Base-by-base conservation (phyloP, 352 stramenopile species). In the Vaucheria bursata region DNA sequence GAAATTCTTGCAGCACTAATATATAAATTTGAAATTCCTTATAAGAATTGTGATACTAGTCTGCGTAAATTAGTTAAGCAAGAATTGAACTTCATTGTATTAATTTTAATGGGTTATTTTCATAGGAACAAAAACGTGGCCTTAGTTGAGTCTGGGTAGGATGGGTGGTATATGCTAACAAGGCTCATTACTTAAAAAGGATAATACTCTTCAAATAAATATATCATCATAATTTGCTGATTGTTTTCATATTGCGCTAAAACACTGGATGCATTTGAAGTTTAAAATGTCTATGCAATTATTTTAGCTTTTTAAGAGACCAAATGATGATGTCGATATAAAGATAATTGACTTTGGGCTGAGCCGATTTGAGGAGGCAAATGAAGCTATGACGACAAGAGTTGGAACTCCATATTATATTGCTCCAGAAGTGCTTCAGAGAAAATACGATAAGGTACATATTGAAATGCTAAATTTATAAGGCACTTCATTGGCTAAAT, bases 321-420 rank as follows among this genome's bases (percentile, higher is more conserved):
- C 89, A 34, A 90, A 90, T 8, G 91, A 95, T 66, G 88, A 96
- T 73, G 87, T 90, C 0, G 88, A 94, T 81, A 87, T 99, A 39
- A 99, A 99, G 86, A 94, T 99, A 82, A 98, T 99, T 83, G 95
- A 98, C 87, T 99, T 98, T 87, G 94, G 95, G 7, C 88, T 99
- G 12, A 94, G 90, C 35, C 89, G 90, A 5, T 85, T 95, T 86
- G 89, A 96, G 76, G 90, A 95, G 33, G 89, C 35, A 5, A 71
- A 87, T 25, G 7, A 72, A 32, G 88, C 91, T 73, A 96, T 97
- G 87, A 95, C 95, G 38, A 98, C 97, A 65, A 92, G 93, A 8
- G 95, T 98, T 5, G 96, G 96, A 25, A 98, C 95, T 35, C 82
- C 87, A 0, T 94, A 93, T 75, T 96, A 37, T 91, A 84, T 1